Base-by-base conservation (phyloP, 805 yeast species). In the Priceomyces carsonii region DNA sequence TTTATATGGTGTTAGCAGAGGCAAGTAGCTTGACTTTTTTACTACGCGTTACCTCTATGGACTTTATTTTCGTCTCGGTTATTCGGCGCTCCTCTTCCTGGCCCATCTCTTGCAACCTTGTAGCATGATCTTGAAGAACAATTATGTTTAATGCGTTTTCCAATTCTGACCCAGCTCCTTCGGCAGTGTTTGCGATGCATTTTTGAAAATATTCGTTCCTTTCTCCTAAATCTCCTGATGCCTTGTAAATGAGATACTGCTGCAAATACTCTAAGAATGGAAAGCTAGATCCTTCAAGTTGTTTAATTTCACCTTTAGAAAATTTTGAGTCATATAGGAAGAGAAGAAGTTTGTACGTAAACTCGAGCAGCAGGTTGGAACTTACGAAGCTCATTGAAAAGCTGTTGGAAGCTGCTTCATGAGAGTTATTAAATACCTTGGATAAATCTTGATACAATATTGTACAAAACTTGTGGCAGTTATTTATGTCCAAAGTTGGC, bases 251-350 rank as follows among this genome's bases (percentile, higher is more conserved):
- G 17, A 51, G 33, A 28, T 40, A 51, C 13, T 29, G 37, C 12
- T 50, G 38, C 12, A 57, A 41, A 17, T 43, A 39, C 8, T 38
- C 36, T n/a, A 55, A 14, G 18, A 48, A 48, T 5, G 58, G 50
- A 20, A 28, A 7, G n/a, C 26, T 13, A 12, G 95, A 84, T 8
- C 73, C 82, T 26, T 49, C 53, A 8, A 95, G 95, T 19, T 63
- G 51, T n/a, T 85, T 61, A 24, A 53, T 61, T 10, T 30, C 22
- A 12, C 13, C 8, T 12, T 22, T 15, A 7, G 5, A 23, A 5
- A 23, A 7, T 5, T 26, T 14, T 26, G 6, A 12, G 10, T 29
- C 33, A 30, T 33, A 43, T 2, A 48, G 31, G 5, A 27, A n/a
- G 17, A 42, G 20, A 4, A 51, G 34, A n/a, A 45, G 16, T 16